Evolutionary conservation across 2,329 filamentous ascomycete species (phyloP).

Genomic region (Cladosporium cucumerinum): DNA sequence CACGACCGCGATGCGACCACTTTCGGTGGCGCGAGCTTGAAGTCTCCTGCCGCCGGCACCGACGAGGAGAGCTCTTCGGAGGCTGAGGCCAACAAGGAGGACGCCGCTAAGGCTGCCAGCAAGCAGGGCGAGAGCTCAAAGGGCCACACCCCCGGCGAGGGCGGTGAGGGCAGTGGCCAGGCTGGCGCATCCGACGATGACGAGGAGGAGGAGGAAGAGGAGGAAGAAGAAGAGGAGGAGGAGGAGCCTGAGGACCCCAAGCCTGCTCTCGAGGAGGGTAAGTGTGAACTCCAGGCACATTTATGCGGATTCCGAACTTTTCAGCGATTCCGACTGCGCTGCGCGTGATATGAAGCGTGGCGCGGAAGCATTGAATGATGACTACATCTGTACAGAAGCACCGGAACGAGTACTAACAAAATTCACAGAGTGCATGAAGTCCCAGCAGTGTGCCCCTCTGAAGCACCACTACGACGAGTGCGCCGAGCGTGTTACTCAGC

Average conservation of each 20-base stretch:
- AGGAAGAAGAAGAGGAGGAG: slow-evolving; percentile 73
- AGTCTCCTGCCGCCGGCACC: slow-evolving; percentile 40
- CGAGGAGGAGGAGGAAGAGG: slow-evolving; percentile 56
- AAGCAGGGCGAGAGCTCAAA: slow-evolving; percentile 20
- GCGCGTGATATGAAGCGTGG: not conserved
- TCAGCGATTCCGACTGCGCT: not conserved
- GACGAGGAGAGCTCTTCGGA: slow-evolving; percentile 43
- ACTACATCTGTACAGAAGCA: not conserved
- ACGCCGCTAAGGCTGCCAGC: slow-evolving; percentile 33
- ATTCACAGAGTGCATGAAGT: slow-evolving; percentile 77
- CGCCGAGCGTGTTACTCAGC: slow-evolving; percentile 82
- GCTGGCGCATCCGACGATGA: slow-evolving; percentile 43
- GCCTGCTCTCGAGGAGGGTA: slow-evolving; percentile 84
- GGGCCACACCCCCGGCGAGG: slow-evolving; percentile 29
- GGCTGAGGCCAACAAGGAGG: slow-evolving; percentile 43
- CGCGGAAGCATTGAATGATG: not conserved
- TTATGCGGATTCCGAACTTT: not conserved
- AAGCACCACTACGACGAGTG: slow-evolving; percentile 99
- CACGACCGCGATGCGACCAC: slow-evolving; percentile 31
- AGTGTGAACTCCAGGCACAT: slow-evolving; percentile 38
- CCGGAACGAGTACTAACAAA: not conserved
- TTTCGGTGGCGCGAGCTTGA: slow-evolving; percentile 39
- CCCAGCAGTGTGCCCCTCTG: slow-evolving; percentile 74
- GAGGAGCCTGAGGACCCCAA: slow-evolving; percentile 81
- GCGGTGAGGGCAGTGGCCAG: slow-evolving; percentile 30